A percentile compares a stretch with the other conserved stretches of the same genome.
These are phyloP conservation scores for Nannizziopsis arthrosporioides DNA, from an alignment of 2,329 filamentous ascomycete genomes.

Conservation along the genomic window DNA sequence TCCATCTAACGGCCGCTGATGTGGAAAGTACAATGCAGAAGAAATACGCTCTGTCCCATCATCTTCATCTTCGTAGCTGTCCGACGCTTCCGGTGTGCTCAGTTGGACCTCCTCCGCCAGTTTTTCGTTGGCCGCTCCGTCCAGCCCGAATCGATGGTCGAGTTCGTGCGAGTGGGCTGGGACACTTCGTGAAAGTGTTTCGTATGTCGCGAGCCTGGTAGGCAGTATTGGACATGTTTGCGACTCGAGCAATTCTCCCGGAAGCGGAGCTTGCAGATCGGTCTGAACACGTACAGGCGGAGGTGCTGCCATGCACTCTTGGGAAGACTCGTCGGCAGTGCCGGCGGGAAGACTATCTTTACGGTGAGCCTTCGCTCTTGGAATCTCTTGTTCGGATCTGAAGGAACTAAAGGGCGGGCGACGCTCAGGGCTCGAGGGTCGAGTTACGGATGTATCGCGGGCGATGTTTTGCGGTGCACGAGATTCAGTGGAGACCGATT, in stretches of 20 bases:
- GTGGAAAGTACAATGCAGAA: conserved; percentile 53
- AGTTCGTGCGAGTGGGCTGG: background rate
- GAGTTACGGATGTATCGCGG: background rate
- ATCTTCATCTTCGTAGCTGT: conserved; percentile 27
- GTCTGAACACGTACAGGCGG: conserved; percentile 4
- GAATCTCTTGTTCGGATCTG: conserved; percentile 3
- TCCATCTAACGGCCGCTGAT: conserved; percentile 43
- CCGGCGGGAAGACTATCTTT: background rate
- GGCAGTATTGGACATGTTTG: conserved; percentile 1
- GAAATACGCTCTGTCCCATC: conserved; percentile 53
- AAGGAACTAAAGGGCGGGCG: conserved; percentile 3
- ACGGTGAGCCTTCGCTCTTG: background rate
- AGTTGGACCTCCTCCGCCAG: background rate
- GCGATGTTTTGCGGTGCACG: background rate
- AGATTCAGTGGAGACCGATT: conserved; percentile 1
- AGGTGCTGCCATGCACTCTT: background rate
- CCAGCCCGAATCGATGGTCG: background rate
- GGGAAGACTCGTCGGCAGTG: background rate
- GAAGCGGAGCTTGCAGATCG: conserved; percentile 1
- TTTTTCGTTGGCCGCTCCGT: background rate
- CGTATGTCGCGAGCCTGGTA: background rate
- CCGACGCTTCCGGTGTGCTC: background rate
- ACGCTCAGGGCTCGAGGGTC: conserved; percentile 6
- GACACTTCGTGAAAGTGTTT: conserved; percentile 2
- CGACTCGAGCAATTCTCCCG: background rate